Evolutionary conservation across 345 rosid species (phyloP), one percentile per base, ranked within the genome.

Genomic region (Cochlearia excelsa): DNA sequence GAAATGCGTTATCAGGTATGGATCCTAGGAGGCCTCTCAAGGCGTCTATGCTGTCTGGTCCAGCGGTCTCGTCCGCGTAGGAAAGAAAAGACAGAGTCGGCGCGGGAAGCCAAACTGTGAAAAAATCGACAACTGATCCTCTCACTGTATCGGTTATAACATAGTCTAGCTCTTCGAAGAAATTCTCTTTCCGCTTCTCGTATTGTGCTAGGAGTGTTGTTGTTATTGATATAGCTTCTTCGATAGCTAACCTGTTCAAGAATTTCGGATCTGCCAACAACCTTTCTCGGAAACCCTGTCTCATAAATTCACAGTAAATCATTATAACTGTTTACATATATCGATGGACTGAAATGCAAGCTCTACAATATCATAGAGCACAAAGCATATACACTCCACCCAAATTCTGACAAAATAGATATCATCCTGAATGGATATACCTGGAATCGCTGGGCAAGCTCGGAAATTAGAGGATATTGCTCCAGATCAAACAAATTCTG

Each of bases 231-330:
- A 92, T 88, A 39, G 90, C 65, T 71, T 92, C 98, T 80, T 92
- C 96, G 46, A 88, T 92, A n/a, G 98, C 98, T 76, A 88, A 79
- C 74, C 96, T 84, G 43, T 88, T 77, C 80, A 92, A 77, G 74
- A 88, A 92, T 60, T 92, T 86, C 59, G 98, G 95, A 78, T 92
- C 96, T 7, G 93, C 98, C 74, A 92, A 75, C 71, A 84, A 69
- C 76, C 98, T 88, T 80, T 92, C 98, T 75, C 98, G 74, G 78
- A 92, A 92, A 68, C 96, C 98, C 98, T 91, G 81, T 58, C 77
- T 35, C 74, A 74, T 49, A 76, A 70, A 30, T 60, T 45, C 54
- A 60, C 23, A 45, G 48, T 44, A 11, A 51, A 35, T 53, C 66
- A 45, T 53, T 49, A 38, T 45, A 29, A 9, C 23, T 16, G 23